phyloP scores from a whole-genome alignment of 1,284 basidiomycete species.

The Irpex lacteus region DNA sequence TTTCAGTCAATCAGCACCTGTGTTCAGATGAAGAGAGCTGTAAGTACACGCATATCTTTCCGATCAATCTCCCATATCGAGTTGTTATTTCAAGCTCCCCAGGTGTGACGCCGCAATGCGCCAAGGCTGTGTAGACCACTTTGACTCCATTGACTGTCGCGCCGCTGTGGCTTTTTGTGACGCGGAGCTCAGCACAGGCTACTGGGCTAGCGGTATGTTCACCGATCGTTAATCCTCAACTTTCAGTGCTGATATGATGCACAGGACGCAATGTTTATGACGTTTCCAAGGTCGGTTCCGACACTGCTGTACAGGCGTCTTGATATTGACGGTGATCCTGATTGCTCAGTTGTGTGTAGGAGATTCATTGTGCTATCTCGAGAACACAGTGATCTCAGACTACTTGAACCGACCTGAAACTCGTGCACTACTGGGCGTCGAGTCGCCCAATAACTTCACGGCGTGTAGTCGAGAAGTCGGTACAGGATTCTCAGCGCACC shows the following conservation, averaged over 20 bases:
- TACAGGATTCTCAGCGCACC: slow-evolving; percentile 42
- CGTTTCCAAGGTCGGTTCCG: slow-evolving; percentile 53
- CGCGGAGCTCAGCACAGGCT: slow-evolving; percentile 46
- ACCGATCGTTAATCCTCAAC: no score
- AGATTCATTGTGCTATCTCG: slow-evolving; percentile 53
- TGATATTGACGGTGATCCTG: background rate
- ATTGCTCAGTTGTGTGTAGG: slow-evolving; percentile 45
- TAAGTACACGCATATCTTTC: slow-evolving; percentile 20
- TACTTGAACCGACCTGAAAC: slow-evolving; percentile 58
- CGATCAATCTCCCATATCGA: background rate
- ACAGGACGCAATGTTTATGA: slow-evolving; percentile 68
- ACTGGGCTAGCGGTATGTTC: slow-evolving; percentile 48
- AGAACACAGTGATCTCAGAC: slow-evolving; percentile 44
- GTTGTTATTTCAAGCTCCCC: slow-evolving; percentile 40
- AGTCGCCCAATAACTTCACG: slow-evolving; percentile 51
- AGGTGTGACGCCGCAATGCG: slow-evolving; percentile 50
- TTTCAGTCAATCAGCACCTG: slow-evolving; percentile 57
- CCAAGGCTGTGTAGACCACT: slow-evolving; percentile 47
- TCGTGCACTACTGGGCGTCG: slow-evolving; percentile 58
- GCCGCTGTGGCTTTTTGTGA: slow-evolving; percentile 66
- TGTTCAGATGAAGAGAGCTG: slow-evolving; percentile 59
- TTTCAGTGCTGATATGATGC: background rate
- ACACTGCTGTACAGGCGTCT: background rate
- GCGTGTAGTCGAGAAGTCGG: slow-evolving; percentile 56
- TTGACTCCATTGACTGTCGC: slow-evolving; percentile 59